Evolutionary conservation across 176 grass and related monocot species (phyloP), one percentile per base, ranked within the genome.

Genomic region (Raddia guianensis): DNA sequence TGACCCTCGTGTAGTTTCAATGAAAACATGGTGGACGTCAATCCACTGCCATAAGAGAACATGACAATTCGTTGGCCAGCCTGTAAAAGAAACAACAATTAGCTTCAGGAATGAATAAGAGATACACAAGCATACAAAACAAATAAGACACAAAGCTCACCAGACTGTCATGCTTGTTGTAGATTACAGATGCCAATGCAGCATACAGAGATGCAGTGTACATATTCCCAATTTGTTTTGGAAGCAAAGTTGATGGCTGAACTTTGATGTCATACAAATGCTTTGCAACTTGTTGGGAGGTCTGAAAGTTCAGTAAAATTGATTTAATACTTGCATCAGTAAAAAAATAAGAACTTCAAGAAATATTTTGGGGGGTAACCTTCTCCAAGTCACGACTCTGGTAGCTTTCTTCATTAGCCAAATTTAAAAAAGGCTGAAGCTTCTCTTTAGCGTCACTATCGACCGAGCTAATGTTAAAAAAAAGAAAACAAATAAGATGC

Each of bases 31-130:
- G 89, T 89, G 52, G 92, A 91, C 63, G 92, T 86, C 68, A 91
- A 82, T n/a, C 92, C 92, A 85, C 97, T 99, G 10, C 97, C 97
- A 8, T 99, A 99, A 87, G 97, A 99, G 85, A 99, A 99, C 97
- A 99, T 99, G 55, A 94, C 63, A 90, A 99, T 86, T 79, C 93
- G 86, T 48, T 95, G 88, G 13, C 91, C 91, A 3, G 18, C 71
- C 97, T 99, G 64, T 67, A 86, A 81, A 70, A 77, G 5, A 73
- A 82, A 82, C 14, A n/a, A 27, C 84, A 73, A 33, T 63, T 51
- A 75, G 67, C 37, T 59, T 13, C 1, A 14, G 37, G 7, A 75
- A 76, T 40, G 21, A 56, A 67, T 20, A 67, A 19, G 65, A 55
- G 19, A 83, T 46, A 48, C 63, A 56, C 50, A 87, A 13, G 52